Conservation (phyloP, 208 protist species). For the Leptomonas pyrrhocoris region DNA sequence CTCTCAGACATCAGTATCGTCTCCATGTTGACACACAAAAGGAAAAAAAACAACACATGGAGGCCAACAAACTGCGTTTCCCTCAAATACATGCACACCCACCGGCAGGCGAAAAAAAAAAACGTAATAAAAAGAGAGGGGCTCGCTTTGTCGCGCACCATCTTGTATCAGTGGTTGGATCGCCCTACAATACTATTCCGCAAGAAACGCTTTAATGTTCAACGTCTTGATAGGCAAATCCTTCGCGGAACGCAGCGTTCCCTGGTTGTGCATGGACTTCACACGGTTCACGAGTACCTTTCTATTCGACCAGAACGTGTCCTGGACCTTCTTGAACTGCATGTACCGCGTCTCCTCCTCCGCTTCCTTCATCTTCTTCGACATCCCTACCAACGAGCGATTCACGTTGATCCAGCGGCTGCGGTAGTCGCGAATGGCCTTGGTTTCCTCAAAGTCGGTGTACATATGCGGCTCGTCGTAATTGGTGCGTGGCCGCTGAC, state of each 20-base stretch:
- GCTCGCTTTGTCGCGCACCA: neutral
- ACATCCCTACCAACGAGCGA: slow-evolving; percentile 89
- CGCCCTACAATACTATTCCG: slow-evolving; percentile 33
- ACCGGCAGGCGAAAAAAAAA: neutral
- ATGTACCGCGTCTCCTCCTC: slow-evolving; percentile 90
- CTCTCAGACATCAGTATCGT: too few species aligned
- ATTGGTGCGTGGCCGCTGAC: slow-evolving; percentile 78
- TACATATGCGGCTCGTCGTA: slow-evolving; percentile 92
- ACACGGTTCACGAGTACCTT: slow-evolving; percentile 91
- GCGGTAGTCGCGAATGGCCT: slow-evolving; percentile 87
- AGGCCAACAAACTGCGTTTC: too few species aligned
- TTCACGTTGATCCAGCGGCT: slow-evolving; percentile 93
- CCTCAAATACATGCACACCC: too few species aligned
- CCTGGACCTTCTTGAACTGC: slow-evolving; percentile 84
- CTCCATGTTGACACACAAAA: too few species aligned
- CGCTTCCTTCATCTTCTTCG: slow-evolving; percentile 83
- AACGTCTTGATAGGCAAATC: slow-evolving; percentile 87
- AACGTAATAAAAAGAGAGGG: too few species aligned
- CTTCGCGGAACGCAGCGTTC: slow-evolving; percentile 66
- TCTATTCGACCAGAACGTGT: slow-evolving; percentile 90
- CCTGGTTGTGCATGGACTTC: slow-evolving; percentile 91
- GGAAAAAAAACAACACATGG: too few species aligned
- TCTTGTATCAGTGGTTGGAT: neutral
- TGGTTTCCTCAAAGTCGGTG: slow-evolving; percentile 91
- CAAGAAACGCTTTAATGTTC: slow-evolving; percentile 87